Conservation (phyloP, 768 basidiomycete species). For the Ramaria rubella region DNA sequence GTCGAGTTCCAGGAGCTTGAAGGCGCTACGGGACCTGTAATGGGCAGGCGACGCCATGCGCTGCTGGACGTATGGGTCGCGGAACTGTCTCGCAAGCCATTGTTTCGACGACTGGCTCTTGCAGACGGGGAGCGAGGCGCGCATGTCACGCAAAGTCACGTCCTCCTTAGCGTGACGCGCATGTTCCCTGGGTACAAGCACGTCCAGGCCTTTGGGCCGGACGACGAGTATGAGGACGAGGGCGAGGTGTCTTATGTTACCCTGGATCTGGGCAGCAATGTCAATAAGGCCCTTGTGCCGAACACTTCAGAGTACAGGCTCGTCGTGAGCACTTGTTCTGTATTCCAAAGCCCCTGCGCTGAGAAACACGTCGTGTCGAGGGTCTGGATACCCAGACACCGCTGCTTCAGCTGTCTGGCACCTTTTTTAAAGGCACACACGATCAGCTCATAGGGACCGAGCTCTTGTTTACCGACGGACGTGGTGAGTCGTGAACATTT, state of each 20-base stretch:
- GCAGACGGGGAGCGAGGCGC: conserved; percentile 6
- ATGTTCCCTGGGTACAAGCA: conserved; percentile 57
- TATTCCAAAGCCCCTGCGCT: background rate
- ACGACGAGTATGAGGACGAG: conserved; percentile 56
- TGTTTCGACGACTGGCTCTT: conserved; percentile 39
- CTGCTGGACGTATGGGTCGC: conserved; percentile 64
- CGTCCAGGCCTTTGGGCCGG: conserved; percentile 59
- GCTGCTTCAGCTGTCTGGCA: conserved; percentile 70
- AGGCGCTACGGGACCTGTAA: conserved; percentile 84
- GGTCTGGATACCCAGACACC: conserved; percentile 74
- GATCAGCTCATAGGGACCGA: conserved; percentile 68
- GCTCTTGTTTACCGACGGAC: conserved; percentile 67
- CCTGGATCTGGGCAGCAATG: conserved; percentile 54
- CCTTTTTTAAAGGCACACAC: conserved; percentile 64
- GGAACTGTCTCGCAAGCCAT: conserved; percentile 66
- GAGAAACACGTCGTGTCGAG: conserved; percentile 28
- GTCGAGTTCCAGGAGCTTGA: conserved; percentile 83
- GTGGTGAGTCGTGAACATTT: conserved; percentile 21
- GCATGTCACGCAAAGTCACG: conserved; percentile 3
- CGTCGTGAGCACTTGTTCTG: conserved; percentile 46
- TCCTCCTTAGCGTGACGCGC: background rate
- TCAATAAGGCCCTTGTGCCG: conserved; percentile 70
- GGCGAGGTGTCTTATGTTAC: conserved; percentile 64
- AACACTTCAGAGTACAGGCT: conserved; percentile 63
- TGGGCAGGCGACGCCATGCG: conserved; percentile 38